Conservation (phyloP, 495 filamentous ascomycete genomes). For the Evernia prunastri region DNA sequence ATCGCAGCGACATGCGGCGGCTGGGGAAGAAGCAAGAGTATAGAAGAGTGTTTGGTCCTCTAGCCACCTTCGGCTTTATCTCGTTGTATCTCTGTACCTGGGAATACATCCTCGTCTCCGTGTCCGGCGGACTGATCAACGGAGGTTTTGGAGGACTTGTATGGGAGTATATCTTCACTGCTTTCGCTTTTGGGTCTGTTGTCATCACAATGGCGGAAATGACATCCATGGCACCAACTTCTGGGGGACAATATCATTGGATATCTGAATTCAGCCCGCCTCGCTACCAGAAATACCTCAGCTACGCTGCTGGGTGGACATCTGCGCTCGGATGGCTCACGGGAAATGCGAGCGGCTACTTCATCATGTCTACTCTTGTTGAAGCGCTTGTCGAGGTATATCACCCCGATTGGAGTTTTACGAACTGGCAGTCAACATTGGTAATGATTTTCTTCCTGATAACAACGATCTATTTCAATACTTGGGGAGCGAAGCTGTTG, state of each 20-base stretch:
- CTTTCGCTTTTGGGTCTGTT: constrained; percentile 40
- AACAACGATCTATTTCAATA: constrained; percentile 2
- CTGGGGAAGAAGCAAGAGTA: constrained; percentile 7
- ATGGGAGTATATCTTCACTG: constrained; percentile 46
- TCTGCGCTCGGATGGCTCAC: constrained; percentile 5
- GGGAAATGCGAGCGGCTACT: constrained; percentile 1
- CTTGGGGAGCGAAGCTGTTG: background rate
- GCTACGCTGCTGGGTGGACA: constrained; percentile 36
- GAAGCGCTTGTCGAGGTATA: background rate
- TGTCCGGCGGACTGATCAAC: constrained; percentile 29
- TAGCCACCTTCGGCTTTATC: background rate
- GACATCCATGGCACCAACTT: constrained; percentile 48
- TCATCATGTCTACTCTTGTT: background rate
- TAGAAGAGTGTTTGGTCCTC: background rate
- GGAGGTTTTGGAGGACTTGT: constrained; percentile 50
- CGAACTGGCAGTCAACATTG: constrained; percentile 1
- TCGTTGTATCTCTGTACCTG: constrained; percentile 8
- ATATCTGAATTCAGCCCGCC: constrained; percentile 41
- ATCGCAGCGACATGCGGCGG: background rate
- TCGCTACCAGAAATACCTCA: constrained; percentile 38
- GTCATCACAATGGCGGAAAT: constrained; percentile 48
- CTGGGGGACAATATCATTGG: constrained; percentile 48
- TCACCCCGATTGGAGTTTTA: background rate
- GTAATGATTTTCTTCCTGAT: constrained; percentile 4
- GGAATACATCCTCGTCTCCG: constrained; percentile 4